Conservation (phyloP, 2,329 filamentous ascomycete genomes). For the Hypocrella siamensis region DNA sequence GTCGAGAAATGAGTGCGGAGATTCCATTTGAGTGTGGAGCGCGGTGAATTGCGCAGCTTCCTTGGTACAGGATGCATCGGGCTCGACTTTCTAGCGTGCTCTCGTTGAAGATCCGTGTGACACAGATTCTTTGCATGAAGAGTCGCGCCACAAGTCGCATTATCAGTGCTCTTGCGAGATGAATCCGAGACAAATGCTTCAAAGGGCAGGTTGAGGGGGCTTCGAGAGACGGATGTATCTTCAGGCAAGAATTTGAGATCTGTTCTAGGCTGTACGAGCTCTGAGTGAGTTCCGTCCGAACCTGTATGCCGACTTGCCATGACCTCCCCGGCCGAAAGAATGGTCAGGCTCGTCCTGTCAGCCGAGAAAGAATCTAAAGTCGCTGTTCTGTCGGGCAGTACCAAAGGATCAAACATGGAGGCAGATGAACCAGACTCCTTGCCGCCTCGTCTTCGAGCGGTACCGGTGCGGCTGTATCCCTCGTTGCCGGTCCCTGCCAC, state of each 20-base stretch:
- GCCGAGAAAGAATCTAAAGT: slow-evolving; percentile 41
- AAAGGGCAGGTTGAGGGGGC: slow-evolving; percentile 26
- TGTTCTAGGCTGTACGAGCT: slow-evolving; percentile 27
- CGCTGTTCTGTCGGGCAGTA: slow-evolving; percentile 35
- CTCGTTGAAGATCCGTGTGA: slow-evolving; percentile 38
- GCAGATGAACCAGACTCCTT: slow-evolving; percentile 33
- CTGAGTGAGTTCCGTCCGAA: slow-evolving; percentile 28
- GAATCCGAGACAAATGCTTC: slow-evolving; percentile 45
- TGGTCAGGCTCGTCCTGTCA: slow-evolving; percentile 48
- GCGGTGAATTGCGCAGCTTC: slow-evolving; percentile 39
- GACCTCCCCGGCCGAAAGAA: slow-evolving; percentile 48
- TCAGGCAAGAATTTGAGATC: slow-evolving; percentile 25
- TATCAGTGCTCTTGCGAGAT: too few species aligned
- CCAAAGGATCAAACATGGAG: slow-evolving; percentile 25
- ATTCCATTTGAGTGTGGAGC: slow-evolving; percentile 47
- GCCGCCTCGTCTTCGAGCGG: slow-evolving; percentile 45
- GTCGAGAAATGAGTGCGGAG: slow-evolving; percentile 41
- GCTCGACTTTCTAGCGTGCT: slow-evolving; percentile 15
- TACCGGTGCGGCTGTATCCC: slow-evolving; percentile 55
- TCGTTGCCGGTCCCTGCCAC: slow-evolving; percentile 90
- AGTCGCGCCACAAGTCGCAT: slow-evolving; percentile 23
- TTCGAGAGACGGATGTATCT: slow-evolving; percentile 22
- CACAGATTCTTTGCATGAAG: slow-evolving; percentile 27
- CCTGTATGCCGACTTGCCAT: slow-evolving; percentile 42
- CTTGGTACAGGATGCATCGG: slow-evolving; percentile 22